A percentile compares a stretch with the other conserved stretches of the same genome.
Conservation (phyloP, 768 basidiomycete genomes). For the Tricholoma sp. region DNA sequence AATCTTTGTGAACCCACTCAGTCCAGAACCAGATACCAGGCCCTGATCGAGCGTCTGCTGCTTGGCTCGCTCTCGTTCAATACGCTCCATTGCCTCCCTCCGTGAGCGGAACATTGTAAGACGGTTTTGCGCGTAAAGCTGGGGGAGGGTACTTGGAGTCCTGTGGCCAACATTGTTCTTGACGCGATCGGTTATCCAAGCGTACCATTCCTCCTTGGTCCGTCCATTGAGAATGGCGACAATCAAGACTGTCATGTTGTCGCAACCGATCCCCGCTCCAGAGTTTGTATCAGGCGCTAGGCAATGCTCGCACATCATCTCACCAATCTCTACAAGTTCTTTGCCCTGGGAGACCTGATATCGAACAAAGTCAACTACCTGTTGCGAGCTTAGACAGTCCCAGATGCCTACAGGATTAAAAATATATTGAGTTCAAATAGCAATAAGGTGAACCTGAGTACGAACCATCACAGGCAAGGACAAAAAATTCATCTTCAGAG, state of each 20-base stretch:
- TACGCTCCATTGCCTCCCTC: slow-evolving; percentile 50
- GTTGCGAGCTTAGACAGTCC: slow-evolving; percentile 94
- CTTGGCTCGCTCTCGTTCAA: slow-evolving; percentile 15
- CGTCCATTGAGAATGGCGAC: slow-evolving; percentile 83
- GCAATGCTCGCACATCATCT: slow-evolving; percentile 88
- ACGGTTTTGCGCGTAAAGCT: slow-evolving; percentile 67
- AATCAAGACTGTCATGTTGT: slow-evolving; percentile 97
- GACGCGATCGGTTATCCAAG: slow-evolving; percentile 83
- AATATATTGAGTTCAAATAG: neutral
- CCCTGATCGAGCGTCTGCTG: slow-evolving; percentile 9
- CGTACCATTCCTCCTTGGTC: slow-evolving; percentile 89
- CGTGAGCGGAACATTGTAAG: slow-evolving; percentile 59
- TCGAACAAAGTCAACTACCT: slow-evolving; percentile 86
- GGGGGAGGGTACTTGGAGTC: slow-evolving; percentile 73
- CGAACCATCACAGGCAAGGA: slow-evolving; percentile 96
- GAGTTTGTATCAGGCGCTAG: slow-evolving; percentile 90
- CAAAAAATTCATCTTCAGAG: slow-evolving; percentile 91
- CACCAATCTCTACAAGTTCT: slow-evolving; percentile 77
- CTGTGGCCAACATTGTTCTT: slow-evolving; percentile 67
- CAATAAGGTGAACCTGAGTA: slow-evolving; percentile 4
- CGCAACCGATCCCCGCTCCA: slow-evolving; percentile 92
- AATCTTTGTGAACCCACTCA: slow-evolving; percentile 41
- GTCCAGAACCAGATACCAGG: slow-evolving; percentile 25
- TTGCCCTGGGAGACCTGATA: slow-evolving; percentile 76
- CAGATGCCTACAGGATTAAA: slow-evolving; percentile 75